phyloP scores from a whole-genome alignment of 164 flowering plant species.

The Vitis amurensis region DNA sequence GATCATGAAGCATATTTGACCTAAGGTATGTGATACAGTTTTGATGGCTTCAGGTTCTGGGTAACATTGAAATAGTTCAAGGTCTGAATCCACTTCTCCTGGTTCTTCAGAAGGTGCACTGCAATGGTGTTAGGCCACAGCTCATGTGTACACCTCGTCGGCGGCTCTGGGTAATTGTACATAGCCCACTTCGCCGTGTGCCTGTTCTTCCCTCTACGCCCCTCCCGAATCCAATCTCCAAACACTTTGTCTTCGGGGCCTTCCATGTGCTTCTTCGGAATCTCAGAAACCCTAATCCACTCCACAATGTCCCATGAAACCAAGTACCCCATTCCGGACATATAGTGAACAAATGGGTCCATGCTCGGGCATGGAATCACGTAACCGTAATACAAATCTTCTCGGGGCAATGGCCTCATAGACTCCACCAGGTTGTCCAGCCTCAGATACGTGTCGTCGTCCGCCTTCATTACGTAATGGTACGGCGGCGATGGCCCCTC shows the following conservation, averaged over 20 bases:
- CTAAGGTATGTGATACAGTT: slow-evolving; percentile 60
- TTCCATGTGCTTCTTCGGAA: slow-evolving; percentile 48
- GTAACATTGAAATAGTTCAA: slow-evolving; percentile 70
- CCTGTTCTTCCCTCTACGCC: slow-evolving; percentile 61
- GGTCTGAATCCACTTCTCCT: slow-evolving; percentile 68
- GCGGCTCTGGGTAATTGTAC: slow-evolving; percentile 68
- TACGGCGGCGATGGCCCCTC: slow-evolving; percentile 51
- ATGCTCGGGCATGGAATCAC: slow-evolving; percentile 81
- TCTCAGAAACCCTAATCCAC: slow-evolving; percentile 59
- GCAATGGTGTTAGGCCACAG: slow-evolving; percentile 78
- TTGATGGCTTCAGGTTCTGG: slow-evolving; percentile 60
- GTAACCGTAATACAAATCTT: slow-evolving; percentile 81
- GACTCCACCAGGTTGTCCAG: slow-evolving; percentile 47
- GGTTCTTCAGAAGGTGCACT: slow-evolving; percentile 66
- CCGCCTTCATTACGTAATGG: slow-evolving; percentile 76
- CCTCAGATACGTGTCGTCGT: slow-evolving; percentile 63
- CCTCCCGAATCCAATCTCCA: slow-evolving; percentile 68
- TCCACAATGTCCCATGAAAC: slow-evolving; percentile 87
- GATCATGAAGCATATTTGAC: too few species aligned
- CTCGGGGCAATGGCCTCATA: slow-evolving; percentile 55
- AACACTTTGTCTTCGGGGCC: slow-evolving; percentile 82
- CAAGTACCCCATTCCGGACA: slow-evolving; percentile 90
- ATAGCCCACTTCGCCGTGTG: slow-evolving; percentile 76
- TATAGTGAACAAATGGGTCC: slow-evolving; percentile 78
- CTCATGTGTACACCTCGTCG: slow-evolving; percentile 66